Evolutionary conservation across 208 protist genomes (phyloP), one percentile per base, ranked within the genome.

Genomic region (Blechomonas ayalai): DNA sequence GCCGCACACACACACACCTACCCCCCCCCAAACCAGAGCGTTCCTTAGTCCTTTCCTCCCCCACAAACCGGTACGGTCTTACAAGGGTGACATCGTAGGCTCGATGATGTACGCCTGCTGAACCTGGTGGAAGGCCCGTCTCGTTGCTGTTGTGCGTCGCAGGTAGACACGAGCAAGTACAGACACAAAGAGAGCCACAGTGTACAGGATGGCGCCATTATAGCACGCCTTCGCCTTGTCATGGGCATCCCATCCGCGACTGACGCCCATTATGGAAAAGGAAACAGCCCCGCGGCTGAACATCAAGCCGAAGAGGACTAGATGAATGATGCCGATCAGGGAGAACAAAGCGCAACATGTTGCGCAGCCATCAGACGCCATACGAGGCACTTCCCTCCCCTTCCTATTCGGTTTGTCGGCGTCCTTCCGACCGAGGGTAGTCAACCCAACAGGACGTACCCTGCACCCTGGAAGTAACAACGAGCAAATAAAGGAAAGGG

Each of bases 171-270:
- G 65, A 10, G 67, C 67, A 13, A 87, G 31, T 39, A 87, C 76
- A 15, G 86, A 91, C 13, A 94, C 37, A 15, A 89, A 59, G 31
- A 90, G 55, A 12, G 76, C 82, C 33, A 82, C 57, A 7, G 64
- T 73, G 63, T 94, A 94, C 29, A 89, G 66, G 18, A 90, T 84
- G 18, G 86, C 86, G 2, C 70, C 86, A 40, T 79, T 85, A 59
- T 87, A 94, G 65, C 81, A 91, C 12, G 80, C 58, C 60, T 83
- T 77, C 4, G 82, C 81, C 69, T 94, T 94, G 12, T 54, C 75
- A 6, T 77, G 52, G 5, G 57, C 37, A 38, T 89, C 70, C 82
- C 86, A 94, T 0, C 71, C 72, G 26, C 65, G 52, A 34, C 91
- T 76, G 9, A 87, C 65, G 4, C 72, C 39, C 38, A 48, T 56